Base-by-base conservation (phyloP, 139 green algal genomes). In the Trebouxia sp. region DNA sequence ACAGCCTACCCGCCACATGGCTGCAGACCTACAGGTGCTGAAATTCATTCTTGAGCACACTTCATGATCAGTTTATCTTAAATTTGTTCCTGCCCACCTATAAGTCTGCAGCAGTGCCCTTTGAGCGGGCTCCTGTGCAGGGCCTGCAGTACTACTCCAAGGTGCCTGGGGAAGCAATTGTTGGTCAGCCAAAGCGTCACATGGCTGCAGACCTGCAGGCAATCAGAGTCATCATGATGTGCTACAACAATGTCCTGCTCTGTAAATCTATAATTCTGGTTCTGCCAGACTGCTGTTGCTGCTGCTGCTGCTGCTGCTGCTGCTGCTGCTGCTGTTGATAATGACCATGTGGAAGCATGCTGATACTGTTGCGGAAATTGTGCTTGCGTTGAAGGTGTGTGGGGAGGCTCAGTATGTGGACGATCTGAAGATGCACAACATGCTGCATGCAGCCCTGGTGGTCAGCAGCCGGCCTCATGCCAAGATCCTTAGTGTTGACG, bases 401-500 rank as follows among this genome's bases (percentile, higher is more conserved):
- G 96, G 96, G 0, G 91, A 98, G 85, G 96, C 96, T 11, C 37
- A 88, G 51, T 99, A 99, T 87, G 88, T 86, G 7, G 96, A 99
- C 70, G 96, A 99, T 82, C 88, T 98, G 12, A 84, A 87, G 48
- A 84, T 94, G n/a, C 88, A 88, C 0, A 10, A 89, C 41, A 65
- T 79, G 5, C 90, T 99, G 76, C 88, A 96, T 76, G 94, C 84
- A 1, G 93, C 91, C 0, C 89, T 98, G 14, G 91, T 99, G 11
- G 82, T 93, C 32, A 94, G 85, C 87, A 91, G 65, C 43, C 84
- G 86, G 39, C 88, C 96, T 1, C 95, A 99, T 76, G 96, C 94
- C 12, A 81, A 87, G 6, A 83, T 97, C 10, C 62, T 94, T 9
- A 38, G 83, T 7, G 86, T 98, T 45, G 94, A 98, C 82, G 28